Percentiles rank a stretch among this genome's conserved stretches.
Evolutionary conservation across 345 rosid genomes (phyloP).

Genomic region (Populus deltoides): DNA sequence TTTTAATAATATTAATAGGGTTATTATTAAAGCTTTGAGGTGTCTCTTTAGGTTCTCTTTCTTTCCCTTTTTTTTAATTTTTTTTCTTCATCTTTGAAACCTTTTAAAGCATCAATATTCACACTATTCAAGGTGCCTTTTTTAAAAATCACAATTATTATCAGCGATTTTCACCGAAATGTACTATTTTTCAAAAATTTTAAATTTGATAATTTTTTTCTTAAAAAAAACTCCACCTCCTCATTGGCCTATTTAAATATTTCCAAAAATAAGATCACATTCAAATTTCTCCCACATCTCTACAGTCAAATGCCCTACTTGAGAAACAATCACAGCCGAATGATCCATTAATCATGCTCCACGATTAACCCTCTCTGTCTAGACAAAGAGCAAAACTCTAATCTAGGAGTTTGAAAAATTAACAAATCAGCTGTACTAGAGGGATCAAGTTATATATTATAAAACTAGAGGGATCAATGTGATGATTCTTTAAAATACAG

Average conservation of each 20-base stretch:
- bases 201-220: no score
- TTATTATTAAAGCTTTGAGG: no score
- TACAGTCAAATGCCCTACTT: slow-evolving; percentile 42
- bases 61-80: accelerated
- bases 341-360: slow-evolving; percentile 21
- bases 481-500: neutral
- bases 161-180: no score
- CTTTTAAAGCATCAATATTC: no score
- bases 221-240: neutral
- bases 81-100: no score
- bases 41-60: accelerated
- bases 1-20: no score
- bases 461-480: neutral
- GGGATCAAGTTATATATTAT: neutral
- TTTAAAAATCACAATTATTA: no score
- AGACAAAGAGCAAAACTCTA: neutral
- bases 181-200: no score
- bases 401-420: neutral
- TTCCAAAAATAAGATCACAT: slow-evolving; percentile 15
- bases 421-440: neutral
- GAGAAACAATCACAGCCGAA: slow-evolving; percentile 33
- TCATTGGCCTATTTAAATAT: slow-evolving; percentile 1
- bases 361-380: slow-evolving; percentile 17
- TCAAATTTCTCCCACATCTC: slow-evolving; percentile 40
- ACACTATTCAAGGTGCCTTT: no score